phyloP scores from a whole-genome alignment of 2,329 filamentous ascomycete genomes.

The Gremmenia infestans region DNA sequence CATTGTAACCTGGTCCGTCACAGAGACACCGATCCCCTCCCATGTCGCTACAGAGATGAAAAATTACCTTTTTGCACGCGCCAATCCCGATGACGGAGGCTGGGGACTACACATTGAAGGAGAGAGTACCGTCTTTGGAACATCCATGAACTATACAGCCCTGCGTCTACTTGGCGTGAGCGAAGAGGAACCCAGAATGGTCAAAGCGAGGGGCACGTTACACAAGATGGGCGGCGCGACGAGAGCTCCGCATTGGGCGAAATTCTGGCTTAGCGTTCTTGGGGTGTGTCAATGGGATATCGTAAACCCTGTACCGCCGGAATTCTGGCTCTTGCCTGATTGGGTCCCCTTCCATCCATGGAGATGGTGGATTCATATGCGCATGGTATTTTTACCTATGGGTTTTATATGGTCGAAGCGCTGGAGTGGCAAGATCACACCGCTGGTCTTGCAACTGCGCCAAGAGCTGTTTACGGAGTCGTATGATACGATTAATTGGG shows the following conservation, averaged over 20 bases:
- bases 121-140: constrained; percentile 88
- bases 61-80: constrained; percentile 83
- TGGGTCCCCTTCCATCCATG: constrained; percentile 87
- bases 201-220: constrained; percentile 75
- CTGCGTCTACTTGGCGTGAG: constrained; percentile 78
- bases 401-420: constrained; percentile 80
- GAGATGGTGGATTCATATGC: constrained; percentile 98
- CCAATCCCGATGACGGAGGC: constrained; percentile 83
- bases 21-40: constrained; percentile 77
- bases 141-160: constrained; percentile 77
- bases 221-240: constrained; percentile 83
- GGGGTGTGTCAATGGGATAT: constrained; percentile 85
- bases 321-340: constrained; percentile 88
- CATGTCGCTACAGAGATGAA: constrained; percentile 83
- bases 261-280: constrained; percentile 86
- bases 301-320: constrained; percentile 89
- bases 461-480: constrained; percentile 79
- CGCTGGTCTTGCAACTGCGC: constrained; percentile 65
- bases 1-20: constrained; percentile 82
- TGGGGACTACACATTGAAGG: constrained; percentile 97
- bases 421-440: constrained; percentile 72
- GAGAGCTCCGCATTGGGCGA: constrained; percentile 89
- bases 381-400: constrained; percentile 94
- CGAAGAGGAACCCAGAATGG: constrained; percentile 77
- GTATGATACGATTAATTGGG: constrained; percentile 74